These are phyloP conservation scores for Selaginella moellendorffii DNA, from an alignment of 75 land plant genomes.

Conservation along the genomic window DNA sequence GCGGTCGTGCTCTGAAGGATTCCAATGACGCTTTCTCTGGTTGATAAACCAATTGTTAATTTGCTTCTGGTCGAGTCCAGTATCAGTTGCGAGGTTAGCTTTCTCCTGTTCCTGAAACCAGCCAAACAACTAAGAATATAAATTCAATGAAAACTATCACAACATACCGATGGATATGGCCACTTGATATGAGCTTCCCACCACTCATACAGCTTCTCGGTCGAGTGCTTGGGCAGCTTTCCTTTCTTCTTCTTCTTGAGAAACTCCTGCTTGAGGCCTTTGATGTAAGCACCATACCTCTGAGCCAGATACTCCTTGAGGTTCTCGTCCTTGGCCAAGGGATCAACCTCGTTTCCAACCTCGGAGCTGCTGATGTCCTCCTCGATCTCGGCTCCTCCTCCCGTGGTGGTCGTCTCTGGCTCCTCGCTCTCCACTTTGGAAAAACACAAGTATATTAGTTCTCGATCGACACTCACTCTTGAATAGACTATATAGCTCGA, in stretches of 20 bases:
- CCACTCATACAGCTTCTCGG: constrained; percentile 2
- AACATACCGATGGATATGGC: constrained; percentile 1
- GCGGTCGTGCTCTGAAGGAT: neutral
- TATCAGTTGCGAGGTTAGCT: neutral
- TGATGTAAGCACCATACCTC: neutral
- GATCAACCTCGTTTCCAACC: neutral
- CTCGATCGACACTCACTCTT: too few species aligned
- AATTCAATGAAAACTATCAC: neutral
- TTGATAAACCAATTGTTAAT: constrained; percentile 9
- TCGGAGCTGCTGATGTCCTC: neutral
- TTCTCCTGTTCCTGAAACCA: neutral
- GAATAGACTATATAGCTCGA: too few species aligned
- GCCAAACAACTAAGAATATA: neutral
- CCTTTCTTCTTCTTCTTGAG: constrained; percentile 5
- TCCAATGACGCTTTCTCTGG: constrained; percentile 5
- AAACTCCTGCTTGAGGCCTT: neutral
- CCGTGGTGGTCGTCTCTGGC: too few species aligned
- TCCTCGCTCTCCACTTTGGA: too few species aligned
- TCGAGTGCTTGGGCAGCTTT: constrained; percentile 2
- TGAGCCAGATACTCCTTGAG: neutral
- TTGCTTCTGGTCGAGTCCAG: neutral
- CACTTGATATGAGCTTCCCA: neutral
- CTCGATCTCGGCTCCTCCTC: too few species aligned
- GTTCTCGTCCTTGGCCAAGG: neutral
- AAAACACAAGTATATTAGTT: too few species aligned